Evolutionary conservation across 805 yeast genomes (phyloP).

Genomic region (Suhomyces pyralidae): DNA sequence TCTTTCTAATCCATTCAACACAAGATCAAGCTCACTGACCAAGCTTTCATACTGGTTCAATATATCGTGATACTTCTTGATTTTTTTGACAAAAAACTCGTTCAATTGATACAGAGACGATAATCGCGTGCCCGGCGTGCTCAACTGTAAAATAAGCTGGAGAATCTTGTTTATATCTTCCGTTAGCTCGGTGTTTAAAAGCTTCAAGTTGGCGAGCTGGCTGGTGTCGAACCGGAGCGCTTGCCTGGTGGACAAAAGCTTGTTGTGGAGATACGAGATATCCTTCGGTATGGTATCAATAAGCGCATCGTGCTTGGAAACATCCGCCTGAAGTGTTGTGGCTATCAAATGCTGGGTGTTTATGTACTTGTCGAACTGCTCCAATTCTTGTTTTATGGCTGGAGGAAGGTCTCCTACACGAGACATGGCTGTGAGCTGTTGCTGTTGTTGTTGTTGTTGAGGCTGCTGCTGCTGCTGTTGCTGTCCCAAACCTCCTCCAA

Average conservation of each 20-base stretch:
- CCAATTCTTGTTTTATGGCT: slow-evolving; percentile 63
- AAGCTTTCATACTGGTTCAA: slow-evolving; percentile 59
- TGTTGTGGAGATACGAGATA: slow-evolving; percentile 58
- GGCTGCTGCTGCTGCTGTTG: slow-evolving; percentile 26
- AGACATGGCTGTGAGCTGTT: slow-evolving; percentile 67
- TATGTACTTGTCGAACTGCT: slow-evolving; percentile 67
- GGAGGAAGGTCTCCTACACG: slow-evolving; percentile 72
- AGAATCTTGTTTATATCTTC: slow-evolving; percentile 54
- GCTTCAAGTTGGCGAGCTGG: slow-evolving; percentile 32
- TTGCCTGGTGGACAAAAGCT: slow-evolving; percentile 61
- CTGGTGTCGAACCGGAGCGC: slow-evolving; percentile 51
- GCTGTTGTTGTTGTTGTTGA: slow-evolving; percentile 41
- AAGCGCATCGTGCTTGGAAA: slow-evolving; percentile 58
- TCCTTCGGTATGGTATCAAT: slow-evolving; percentile 74
- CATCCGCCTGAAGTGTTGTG: slow-evolving; percentile 60
- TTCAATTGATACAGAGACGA: slow-evolving; percentile 54
- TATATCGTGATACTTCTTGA: slow-evolving; percentile 46
- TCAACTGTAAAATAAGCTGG: slow-evolving; percentile 49
- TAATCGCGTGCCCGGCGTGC: slow-evolving; percentile 54
- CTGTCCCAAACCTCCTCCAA: slow-evolving; percentile 6
- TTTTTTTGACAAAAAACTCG: slow-evolving; percentile 51
- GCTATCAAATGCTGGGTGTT: slow-evolving; percentile 72
- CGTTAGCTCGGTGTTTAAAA: slow-evolving; percentile 38
- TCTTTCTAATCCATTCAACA: slow-evolving; percentile 42
- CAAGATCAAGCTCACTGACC: slow-evolving; percentile 57